Percentiles rank a stretch among this genome's conserved stretches.
phyloP scores from a whole-genome alignment of 2,329 filamentous ascomycete genomes.

The Paramyrothecium sp. region DNA sequence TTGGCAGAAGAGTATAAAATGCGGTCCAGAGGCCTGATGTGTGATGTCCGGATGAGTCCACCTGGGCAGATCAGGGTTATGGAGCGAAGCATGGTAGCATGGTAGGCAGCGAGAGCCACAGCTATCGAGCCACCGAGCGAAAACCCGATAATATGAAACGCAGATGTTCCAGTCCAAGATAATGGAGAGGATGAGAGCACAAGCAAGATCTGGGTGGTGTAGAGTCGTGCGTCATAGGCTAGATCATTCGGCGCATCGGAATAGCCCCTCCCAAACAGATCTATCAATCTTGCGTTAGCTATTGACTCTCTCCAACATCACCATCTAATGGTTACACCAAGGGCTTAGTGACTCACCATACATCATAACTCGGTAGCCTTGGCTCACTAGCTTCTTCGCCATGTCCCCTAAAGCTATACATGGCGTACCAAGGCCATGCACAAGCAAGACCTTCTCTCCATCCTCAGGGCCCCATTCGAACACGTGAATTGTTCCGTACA shows the following conservation, averaged over 20 bases:
- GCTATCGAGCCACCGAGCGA: constrained; percentile 76
- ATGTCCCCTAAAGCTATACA: constrained; percentile 66
- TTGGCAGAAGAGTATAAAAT: constrained; percentile 61
- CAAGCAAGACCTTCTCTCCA: constrained; percentile 69
- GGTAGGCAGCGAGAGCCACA: constrained; percentile 67
- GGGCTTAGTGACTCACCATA: constrained; percentile 62
- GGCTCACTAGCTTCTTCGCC: constrained; percentile 61
- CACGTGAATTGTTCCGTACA: constrained; percentile 69
- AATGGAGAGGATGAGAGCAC: constrained; percentile 62
- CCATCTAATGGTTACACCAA: not conserved
- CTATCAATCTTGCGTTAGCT: constrained; percentile 34
- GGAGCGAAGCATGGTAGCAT: constrained; percentile 61
- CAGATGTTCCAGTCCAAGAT: constrained; percentile 50
- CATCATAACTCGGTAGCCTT: constrained; percentile 74
- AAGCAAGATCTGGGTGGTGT: constrained; percentile 63
- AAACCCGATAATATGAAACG: constrained; percentile 75
- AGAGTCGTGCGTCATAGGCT: constrained; percentile 63
- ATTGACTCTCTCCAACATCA: not conserved
- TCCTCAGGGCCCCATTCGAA: constrained; percentile 78
- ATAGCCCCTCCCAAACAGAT: constrained; percentile 76
- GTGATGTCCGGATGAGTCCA: constrained; percentile 63
- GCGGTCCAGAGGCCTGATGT: constrained; percentile 59
- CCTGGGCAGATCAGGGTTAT: constrained; percentile 66
- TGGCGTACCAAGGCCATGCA: constrained; percentile 85
- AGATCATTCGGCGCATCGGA: constrained; percentile 63